Evolutionary conservation across 140 eudicot species (phyloP).

Genomic region (Erigeron philadelphicus): DNA sequence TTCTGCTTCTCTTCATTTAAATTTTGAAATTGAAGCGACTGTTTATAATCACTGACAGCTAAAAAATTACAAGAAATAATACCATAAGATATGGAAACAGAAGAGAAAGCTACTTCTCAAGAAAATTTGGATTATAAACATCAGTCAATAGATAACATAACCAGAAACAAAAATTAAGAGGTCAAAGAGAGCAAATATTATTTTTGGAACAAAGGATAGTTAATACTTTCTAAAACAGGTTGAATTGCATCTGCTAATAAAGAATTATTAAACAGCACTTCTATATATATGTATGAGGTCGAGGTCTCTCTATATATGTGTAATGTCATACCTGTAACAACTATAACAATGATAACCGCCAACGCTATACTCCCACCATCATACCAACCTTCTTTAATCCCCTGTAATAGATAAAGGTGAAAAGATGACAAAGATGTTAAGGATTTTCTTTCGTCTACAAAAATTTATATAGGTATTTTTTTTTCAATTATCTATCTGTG

Average conservation of each 20-base stretch:
- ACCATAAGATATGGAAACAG: slow-evolving; percentile 6
- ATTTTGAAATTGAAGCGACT: slow-evolving; percentile 85
- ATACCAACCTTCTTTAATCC: slow-evolving; percentile 91
- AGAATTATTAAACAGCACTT: too few species aligned
- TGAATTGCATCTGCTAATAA: too few species aligned
- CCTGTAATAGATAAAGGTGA: slow-evolving; percentile 30
- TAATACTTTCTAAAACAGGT: too few species aligned
- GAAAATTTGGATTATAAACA: not conserved
- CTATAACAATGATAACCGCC: slow-evolving; percentile 75
- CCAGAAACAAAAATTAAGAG: not conserved
- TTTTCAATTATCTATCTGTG: not conserved
- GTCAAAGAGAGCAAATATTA: not conserved
- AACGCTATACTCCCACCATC: slow-evolving; percentile 93
- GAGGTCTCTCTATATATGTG: too few species aligned
- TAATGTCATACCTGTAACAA: slow-evolving; percentile 65
- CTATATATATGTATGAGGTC: too few species aligned
- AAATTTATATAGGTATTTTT: not conserved
- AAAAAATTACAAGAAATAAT: slow-evolving; percentile 25
- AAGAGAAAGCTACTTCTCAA: slow-evolving; percentile 1
- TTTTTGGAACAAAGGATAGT: not conserved
- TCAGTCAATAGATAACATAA: not conserved
- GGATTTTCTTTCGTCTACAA: not conserved
- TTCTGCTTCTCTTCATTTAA: slow-evolving; percentile 90
- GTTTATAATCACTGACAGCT: slow-evolving; percentile 88
- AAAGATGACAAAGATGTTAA: not conserved